Evolutionary conservation across 1,284 basidiomycete species (phyloP).

Genomic region (Peniophora sp.): DNA sequence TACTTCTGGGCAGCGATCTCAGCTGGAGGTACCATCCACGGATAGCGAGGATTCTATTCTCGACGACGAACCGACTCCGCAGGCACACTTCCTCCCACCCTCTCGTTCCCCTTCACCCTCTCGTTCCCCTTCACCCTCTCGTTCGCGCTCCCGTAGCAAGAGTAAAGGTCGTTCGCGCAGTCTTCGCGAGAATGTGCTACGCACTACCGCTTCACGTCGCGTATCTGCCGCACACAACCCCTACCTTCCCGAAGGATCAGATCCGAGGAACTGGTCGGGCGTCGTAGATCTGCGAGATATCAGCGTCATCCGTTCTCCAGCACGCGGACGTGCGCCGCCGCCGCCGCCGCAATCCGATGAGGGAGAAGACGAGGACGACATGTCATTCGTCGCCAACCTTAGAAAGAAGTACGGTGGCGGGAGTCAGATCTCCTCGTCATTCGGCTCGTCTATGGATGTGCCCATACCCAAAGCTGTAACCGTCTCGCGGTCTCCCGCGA

Average conservation of each 20-base stretch:
- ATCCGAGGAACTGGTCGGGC: constrained; percentile 60
- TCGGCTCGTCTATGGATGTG: constrained; percentile 50
- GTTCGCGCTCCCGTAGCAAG: not conserved
- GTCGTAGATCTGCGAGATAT: constrained; percentile 65
- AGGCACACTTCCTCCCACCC: constrained; percentile 5
- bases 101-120: not conserved
- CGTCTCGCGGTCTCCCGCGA: constrained; percentile 52
- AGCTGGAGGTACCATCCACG: constrained; percentile 10
- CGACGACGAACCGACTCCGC: constrained; percentile 7
- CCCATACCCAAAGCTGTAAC: constrained; percentile 78
- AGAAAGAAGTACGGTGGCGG: constrained; percentile 33
- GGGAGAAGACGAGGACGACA: constrained; percentile 6
- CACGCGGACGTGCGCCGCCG: constrained; percentile 16
- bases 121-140: too few relatives aligned
- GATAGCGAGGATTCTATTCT: constrained; percentile 10
- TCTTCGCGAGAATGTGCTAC: constrained; percentile 6
- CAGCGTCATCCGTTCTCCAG: constrained; percentile 16
- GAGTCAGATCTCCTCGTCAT: constrained; percentile 41
- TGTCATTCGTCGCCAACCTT: too few relatives aligned
- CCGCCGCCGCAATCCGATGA: constrained; percentile 10
- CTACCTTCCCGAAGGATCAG: constrained; percentile 45
- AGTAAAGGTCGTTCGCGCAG: constrained; percentile 4
- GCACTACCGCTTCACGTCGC: constrained; percentile 34
- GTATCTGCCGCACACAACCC: constrained; percentile 51
- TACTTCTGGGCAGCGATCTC: not conserved